Percentiles rank a stretch among this genome's conserved stretches.
Evolutionary conservation across 129 eudicot genomes (phyloP).

Genomic region (Centaurea solstitialis): DNA sequence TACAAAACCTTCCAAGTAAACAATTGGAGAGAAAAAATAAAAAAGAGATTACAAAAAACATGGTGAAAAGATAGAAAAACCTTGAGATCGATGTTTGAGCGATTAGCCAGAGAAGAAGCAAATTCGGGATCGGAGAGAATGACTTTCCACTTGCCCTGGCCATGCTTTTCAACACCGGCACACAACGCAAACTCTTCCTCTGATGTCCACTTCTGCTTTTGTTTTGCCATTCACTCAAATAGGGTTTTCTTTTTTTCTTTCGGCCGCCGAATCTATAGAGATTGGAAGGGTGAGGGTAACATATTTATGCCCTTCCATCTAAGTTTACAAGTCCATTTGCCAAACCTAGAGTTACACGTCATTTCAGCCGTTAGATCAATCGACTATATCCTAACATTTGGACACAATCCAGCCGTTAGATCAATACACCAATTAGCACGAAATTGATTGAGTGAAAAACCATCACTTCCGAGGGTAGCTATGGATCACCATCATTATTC

Average conservation of each 20-base stretch:
- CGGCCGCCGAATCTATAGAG: neutral
- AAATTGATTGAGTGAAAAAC: constrained; percentile 1
- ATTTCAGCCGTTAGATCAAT: constrained; percentile 11
- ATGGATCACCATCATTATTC: constrained; percentile 1
- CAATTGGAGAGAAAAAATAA: neutral
- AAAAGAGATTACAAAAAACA: neutral
- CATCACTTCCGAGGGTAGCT: neutral
- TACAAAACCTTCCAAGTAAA: neutral
- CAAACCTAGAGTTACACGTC: neutral
- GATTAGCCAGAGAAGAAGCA: constrained; percentile 20
- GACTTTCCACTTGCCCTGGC: constrained; percentile 36
- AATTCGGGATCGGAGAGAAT: constrained; percentile 33
- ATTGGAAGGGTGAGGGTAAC: neutral
- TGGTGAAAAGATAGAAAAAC: constrained; percentile 17
- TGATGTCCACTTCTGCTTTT: constrained; percentile 29
- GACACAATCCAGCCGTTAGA: constrained; percentile 17
- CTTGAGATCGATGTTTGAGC: constrained; percentile 39
- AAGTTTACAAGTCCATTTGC: neutral
- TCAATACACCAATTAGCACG: neutral
- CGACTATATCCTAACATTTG: neutral
- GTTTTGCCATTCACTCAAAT: constrained; percentile 1
- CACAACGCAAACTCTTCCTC: constrained; percentile 40
- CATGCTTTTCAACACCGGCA: constrained; percentile 38
- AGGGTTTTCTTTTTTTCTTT: neutral
- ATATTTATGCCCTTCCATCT: neutral